Base-by-base conservation (phyloP, 371 early-diverging fungal genomes). In the Apophysomyces elegans region DNA sequence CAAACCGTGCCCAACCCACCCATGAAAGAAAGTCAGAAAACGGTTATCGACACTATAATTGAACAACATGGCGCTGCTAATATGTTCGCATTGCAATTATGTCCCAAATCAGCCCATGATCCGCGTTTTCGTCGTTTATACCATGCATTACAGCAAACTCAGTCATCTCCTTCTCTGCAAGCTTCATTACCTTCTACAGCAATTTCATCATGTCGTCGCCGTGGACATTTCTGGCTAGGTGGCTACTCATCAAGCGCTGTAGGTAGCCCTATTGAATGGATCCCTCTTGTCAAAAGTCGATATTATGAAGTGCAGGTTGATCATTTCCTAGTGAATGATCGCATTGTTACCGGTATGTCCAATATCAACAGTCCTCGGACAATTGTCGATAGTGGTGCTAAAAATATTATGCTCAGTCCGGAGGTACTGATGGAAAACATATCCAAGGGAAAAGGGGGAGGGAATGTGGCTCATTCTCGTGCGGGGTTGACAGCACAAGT, bases 351-450 rank as follows among this genome's bases (percentile, higher is more conserved):
- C 7, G 72, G 75, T 35, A 67, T 71, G 65, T 62, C 67, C 44
- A 64, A 76, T 56, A 41, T 76, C 39, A 76, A 76, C 58, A 4
- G 62, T 13, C 80, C 77, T 11, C 69, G 75, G 59, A 63, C 77
- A 5, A 79, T 79, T 45, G 67, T 79, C 5, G 80, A 79, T 16
- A 74, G 73, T 11, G 80, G 80, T 6, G 75, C 74, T 39, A 79
- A 73, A 37, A 76, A 79, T 45, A 71, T 69, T n/a, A 35, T 69
- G 21, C 72, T 67, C 56, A 66, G 66, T 47, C 61, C 59, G 68
- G 65, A 75, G 72, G 76, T 71, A 72, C 43, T 12, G 9, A 43
- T 12, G 14, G 14, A 43, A 43, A 43, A 43, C 32, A 26, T 1
- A 26, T 26, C 1, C 32, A 26, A 26, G 32, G 32, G 3, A 43